These are phyloP conservation scores for Cutaneotrichosporon sp. DNA, from an alignment of 1,284 basidiomycete species.

Conservation along the genomic window DNA sequence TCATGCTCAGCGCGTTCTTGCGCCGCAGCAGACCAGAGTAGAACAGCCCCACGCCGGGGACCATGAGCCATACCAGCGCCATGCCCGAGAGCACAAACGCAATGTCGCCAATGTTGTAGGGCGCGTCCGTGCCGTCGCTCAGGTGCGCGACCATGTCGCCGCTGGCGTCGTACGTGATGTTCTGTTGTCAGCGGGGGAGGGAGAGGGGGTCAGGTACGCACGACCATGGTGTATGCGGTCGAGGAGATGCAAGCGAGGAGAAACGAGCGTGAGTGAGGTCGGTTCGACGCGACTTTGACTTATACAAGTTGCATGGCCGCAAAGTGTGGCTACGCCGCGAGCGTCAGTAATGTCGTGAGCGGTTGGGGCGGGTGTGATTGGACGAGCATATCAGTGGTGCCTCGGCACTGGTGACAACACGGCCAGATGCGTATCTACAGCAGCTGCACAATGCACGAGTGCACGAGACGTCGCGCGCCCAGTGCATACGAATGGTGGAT, in stretches of 20 bases:
- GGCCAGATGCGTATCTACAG: too few relatives aligned
- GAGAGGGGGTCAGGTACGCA: not conserved
- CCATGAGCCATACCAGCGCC: constrained; percentile 54
- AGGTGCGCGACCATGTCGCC: constrained; percentile 43
- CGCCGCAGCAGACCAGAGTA: constrained; percentile 75
- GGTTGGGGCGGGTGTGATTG: too few relatives aligned
- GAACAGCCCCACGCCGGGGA: constrained; percentile 72
- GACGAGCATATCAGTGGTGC: too few relatives aligned
- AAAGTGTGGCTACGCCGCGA: too few relatives aligned
- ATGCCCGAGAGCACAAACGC: constrained; percentile 47
- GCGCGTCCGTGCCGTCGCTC: constrained; percentile 42
- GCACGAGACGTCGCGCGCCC: too few relatives aligned
- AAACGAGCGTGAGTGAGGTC: not conserved
- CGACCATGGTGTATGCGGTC: not conserved
- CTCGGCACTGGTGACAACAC: too few relatives aligned
- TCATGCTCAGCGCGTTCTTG: constrained; percentile 91
- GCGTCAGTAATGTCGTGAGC: too few relatives aligned
- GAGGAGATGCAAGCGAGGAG: not conserved
- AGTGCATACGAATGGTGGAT: too few relatives aligned
- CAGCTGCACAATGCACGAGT: too few relatives aligned
- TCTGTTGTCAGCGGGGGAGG: constrained; percentile 11
- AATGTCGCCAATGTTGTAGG: constrained; percentile 55
- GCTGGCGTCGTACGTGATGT: constrained; percentile 42
- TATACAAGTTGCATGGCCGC: too few relatives aligned
- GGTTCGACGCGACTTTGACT: too few relatives aligned